phyloP scores from a whole-genome alignment of 495 filamentous ascomycete genomes.

The Delitschia confertaspora region DNA sequence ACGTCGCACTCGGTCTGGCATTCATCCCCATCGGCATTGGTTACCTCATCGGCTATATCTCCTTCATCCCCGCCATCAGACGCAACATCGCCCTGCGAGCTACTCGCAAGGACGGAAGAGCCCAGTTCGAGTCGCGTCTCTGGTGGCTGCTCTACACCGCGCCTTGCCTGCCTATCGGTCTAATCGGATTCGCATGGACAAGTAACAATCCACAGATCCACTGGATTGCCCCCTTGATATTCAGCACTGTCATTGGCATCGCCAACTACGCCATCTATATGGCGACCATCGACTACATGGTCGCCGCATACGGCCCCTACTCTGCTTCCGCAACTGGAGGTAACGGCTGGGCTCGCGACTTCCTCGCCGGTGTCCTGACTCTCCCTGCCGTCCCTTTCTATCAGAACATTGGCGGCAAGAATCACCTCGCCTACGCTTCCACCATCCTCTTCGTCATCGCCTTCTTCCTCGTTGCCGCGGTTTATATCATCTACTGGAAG shows the following conservation, averaged over 20 bases:
- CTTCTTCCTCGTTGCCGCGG: slow-evolving; percentile 56
- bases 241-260: slow-evolving; percentile 55
- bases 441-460: slow-evolving; percentile 67
- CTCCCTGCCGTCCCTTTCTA: slow-evolving; percentile 65
- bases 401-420: slow-evolving; percentile 50
- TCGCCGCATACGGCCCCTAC: slow-evolving; percentile 70
- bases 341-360: slow-evolving; percentile 68
- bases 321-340: slow-evolving; percentile 71
- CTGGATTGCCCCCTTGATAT: slow-evolving; percentile 60
- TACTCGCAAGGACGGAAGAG: slow-evolving; percentile 46
- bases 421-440: slow-evolving; percentile 57
- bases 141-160: slow-evolving; percentile 51
- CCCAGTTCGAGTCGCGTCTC: slow-evolving; percentile 54
- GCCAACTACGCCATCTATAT: slow-evolving; percentile 65
- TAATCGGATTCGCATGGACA: slow-evolving; percentile 59
- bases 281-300: slow-evolving; percentile 81
- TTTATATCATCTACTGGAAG: slow-evolving; percentile 71
- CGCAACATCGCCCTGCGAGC: slow-evolving; percentile 45
- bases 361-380: slow-evolving; percentile 72
- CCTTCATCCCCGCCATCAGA: slow-evolving; percentile 47
- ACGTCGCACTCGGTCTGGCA: slow-evolving; percentile 43
- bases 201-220: slow-evolving; percentile 48
- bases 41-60: slow-evolving; percentile 50
- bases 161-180: slow-evolving; percentile 49
- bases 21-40: slow-evolving; percentile 54